Percentiles rank a stretch among this genome's conserved stretches.
Evolutionary conservation across 352 stramenopile genomes (phyloP).

Genomic region (Lagenidium sp.): DNA sequence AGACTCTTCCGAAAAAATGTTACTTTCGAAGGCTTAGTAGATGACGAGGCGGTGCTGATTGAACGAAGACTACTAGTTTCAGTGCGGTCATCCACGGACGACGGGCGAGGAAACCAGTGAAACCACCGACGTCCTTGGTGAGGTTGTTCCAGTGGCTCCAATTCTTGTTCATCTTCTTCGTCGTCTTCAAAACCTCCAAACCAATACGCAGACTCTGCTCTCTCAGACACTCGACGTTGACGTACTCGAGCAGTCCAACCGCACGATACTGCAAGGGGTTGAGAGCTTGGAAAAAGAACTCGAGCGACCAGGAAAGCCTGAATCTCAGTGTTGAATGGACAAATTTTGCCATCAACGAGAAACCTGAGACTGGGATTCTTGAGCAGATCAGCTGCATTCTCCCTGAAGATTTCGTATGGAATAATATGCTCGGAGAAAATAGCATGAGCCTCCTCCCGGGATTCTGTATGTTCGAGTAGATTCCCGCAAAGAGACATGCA

Average conservation of each 20-base stretch:
- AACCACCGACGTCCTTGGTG: constrained; percentile 12
- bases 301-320: constrained; percentile 56
- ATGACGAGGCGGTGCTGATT: not conserved
- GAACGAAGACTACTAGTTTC: not conserved
- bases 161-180: constrained; percentile 3
- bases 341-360: constrained; percentile 50
- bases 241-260: constrained; percentile 3
- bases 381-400: constrained; percentile 29
- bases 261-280: constrained; percentile 21
- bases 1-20: constrained; percentile 55
- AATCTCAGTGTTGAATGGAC: constrained; percentile 39
- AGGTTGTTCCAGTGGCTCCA: not conserved
- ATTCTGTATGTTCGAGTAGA: constrained; percentile 29
- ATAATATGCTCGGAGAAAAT: constrained; percentile 69
- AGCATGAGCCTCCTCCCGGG: constrained; percentile 28
- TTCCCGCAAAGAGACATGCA: constrained; percentile 73
- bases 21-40: not conserved
- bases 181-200: constrained; percentile 17
- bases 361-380: constrained; percentile 47
- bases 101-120: constrained; percentile 19
- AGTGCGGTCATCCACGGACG: constrained; percentile 1
- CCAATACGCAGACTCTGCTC: constrained; percentile 11
- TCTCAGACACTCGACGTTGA: constrained; percentile 3
- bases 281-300: constrained; percentile 58
- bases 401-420: constrained; percentile 51